Conservation (phyloP, 2,329 filamentous ascomycete species). For the Colletotrichum somersetense region DNA sequence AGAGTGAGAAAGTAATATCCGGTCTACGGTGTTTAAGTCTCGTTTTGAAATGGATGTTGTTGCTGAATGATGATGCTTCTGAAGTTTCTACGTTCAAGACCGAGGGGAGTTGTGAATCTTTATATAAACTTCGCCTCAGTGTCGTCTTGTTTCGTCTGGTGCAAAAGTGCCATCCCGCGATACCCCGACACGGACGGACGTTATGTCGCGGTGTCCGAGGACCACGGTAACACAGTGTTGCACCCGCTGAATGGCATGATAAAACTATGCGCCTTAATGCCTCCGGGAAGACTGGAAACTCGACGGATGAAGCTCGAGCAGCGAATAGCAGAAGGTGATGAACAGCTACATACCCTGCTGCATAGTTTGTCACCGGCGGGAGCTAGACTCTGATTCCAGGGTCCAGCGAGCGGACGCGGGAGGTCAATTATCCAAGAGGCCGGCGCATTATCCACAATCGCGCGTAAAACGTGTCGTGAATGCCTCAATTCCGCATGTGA, state of each 20-base stretch:
- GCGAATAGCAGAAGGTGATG: neutral
- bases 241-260: neutral
- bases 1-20: neutral
- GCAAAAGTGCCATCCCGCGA: neutral
- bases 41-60: no score
- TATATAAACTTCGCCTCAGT: neutral
- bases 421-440: neutral
- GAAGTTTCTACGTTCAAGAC: rapidly evolving
- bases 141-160: no score
- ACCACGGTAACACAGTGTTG: conserved; percentile 4
- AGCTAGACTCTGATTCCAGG: conserved; percentile 9
- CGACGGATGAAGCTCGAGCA: neutral
- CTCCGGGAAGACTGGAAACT: neutral
- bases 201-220: neutral
- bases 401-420: neutral
- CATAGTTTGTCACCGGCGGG: neutral
- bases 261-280: neutral
- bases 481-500: conserved; percentile 23
- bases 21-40: neutral
- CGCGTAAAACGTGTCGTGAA: conserved; percentile 13
- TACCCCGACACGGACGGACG: neutral
- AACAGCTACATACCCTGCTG: neutral
- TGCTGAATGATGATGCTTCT: neutral
- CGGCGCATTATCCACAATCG: neutral
- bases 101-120: neutral